Evolutionary conservation across 2,329 filamentous ascomycete genomes (phyloP), one percentile per base, ranked within the genome.

Genomic region (Sporothrix pallida): DNA sequence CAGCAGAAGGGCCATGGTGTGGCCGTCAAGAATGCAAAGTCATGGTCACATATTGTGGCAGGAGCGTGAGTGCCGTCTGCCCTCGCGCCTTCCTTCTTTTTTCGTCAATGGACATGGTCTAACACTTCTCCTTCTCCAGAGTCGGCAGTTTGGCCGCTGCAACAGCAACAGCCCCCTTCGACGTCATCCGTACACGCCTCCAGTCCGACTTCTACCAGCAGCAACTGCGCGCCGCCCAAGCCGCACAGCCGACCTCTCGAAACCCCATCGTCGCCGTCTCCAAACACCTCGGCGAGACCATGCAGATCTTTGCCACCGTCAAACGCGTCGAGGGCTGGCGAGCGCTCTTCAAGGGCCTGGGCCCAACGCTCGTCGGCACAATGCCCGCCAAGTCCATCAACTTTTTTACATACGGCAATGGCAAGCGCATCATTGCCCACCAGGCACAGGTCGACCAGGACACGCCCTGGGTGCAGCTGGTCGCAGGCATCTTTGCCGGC

Each of bases 151-250:
- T 97, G 91, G 94, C 93, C 20, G 92, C 95, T 12, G 93, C 95
- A 31, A 91, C 93, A n/a, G 83, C 98, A n/a, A 98, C 95, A 1
- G 94, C 94, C 9, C 95, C 95, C 26, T 91, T 98, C 74, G 95
- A 98, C 80, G 95, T 98, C 46, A 88, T 98, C 70, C 97, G 97
- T 82, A 98, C 95, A 12, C 90, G 95, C 50, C 86, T 98, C 2
- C 95, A 98, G 81, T 97, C 94, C 79, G 95, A 97, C 80, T 97
- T 97, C 81, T 98, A 98, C 86, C 93, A 97, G 81, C 87, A 90
- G 9, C 93, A 97, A 82, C 87, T 97, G 63, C 87, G 87, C 44
- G 89, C 91, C 17, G 87, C 89, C 9, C 89, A 92, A 69, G 84
- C 88, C 15, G 87, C 89, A n/a, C 87, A 90, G 83, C 78, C 72